phyloP scores from a whole-genome alignment of 768 basidiomycete species.

The Leccinum broughii region DNA sequence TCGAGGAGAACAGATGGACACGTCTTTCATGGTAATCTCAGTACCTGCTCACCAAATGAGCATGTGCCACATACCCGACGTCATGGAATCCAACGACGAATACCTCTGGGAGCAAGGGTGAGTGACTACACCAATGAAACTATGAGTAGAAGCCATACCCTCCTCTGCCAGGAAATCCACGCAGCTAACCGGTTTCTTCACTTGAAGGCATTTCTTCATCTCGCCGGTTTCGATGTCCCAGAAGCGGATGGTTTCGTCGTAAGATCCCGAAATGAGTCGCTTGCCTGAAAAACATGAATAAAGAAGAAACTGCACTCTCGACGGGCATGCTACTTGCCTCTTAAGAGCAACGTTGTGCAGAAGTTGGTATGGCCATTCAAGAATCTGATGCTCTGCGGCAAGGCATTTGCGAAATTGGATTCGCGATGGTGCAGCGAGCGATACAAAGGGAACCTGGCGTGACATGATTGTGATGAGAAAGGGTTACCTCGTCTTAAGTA shows the following conservation, averaged over 20 bases:
- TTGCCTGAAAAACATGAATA: slow-evolving; percentile 46
- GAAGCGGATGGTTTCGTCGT: slow-evolving; percentile 90
- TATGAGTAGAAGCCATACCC: slow-evolving; percentile 42
- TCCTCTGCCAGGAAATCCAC: slow-evolving; percentile 84
- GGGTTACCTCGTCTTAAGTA: not conserved
- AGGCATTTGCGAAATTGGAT: slow-evolving; percentile 73
- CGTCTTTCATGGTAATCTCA: slow-evolving; percentile 47
- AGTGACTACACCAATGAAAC: not conserved
- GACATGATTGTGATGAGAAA: not conserved
- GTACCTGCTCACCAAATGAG: slow-evolving; percentile 1
- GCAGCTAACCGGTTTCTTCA: slow-evolving; percentile 90
- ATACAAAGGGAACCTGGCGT: slow-evolving; percentile 63
- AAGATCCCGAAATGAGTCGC: slow-evolving; percentile 83
- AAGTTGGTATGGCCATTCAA: slow-evolving; percentile 85
- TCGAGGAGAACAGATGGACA: slow-evolving; percentile 84
- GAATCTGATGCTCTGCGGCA: slow-evolving; percentile 77
- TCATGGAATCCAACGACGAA: slow-evolving; percentile 94
- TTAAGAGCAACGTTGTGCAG: slow-evolving; percentile 76
- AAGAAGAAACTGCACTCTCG: not conserved
- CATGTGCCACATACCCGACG: slow-evolving; percentile 61
- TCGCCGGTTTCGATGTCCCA: slow-evolving; percentile 78
- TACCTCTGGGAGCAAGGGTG: slow-evolving; percentile 53
- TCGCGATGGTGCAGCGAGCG: slow-evolving; percentile 83
- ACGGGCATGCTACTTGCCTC: slow-evolving; percentile 36
- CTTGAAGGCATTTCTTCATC: slow-evolving; percentile 72